Base-by-base conservation (phyloP, 352 stramenopile species). In the Phytophthora megakarya region DNA sequence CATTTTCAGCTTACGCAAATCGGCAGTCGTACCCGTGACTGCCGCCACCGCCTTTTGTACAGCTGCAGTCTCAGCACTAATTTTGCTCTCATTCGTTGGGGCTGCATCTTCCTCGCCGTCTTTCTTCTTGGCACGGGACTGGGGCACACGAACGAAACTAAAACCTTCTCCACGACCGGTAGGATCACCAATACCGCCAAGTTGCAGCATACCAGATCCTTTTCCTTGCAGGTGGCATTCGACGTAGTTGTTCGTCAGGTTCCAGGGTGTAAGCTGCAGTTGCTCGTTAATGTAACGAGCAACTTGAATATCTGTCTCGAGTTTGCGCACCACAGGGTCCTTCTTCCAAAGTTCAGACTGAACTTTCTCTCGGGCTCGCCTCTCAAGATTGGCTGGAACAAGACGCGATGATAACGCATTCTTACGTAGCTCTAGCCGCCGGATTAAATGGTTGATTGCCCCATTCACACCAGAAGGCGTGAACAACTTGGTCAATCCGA, bases 1-100 rank as follows among this genome's bases (percentile, higher is more conserved):
- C 86, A 95, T 95, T 64, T 90, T 95, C 15, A 95, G 72, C 53
- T 92, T 93, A 44, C 86, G 82, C 53, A 95, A 67, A 84, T 95
- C 86, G 9, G 86, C 86, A 22, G 86, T 92, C 6, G 86, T 95
- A 45, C 86, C 86, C 6, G 86, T 95, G 9, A 95, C 80, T 0
- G 84, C 81, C 11, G 86, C 86, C 0, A 93, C 79, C 1, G 84
- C 83, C 50, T 93, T 92, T 61, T 91, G 78, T 10, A 95, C 83
- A 22, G 80, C 84, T 15, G 81, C 72, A 44, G 77, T 73, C 48
- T 91, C 82, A 0, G 81, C 78, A 22, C 63, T 82, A 16, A 72
- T 73, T 43, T 78, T 78, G 47, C 70, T 78, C 53, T 78, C 70
- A 15, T 62, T 61, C 30, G 61, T 69, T 33, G 70, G 73, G 13